phyloP scores from a whole-genome alignment of 2,329 filamentous ascomycete species.

The Phaeosphaeriaceae sp. region DNA sequence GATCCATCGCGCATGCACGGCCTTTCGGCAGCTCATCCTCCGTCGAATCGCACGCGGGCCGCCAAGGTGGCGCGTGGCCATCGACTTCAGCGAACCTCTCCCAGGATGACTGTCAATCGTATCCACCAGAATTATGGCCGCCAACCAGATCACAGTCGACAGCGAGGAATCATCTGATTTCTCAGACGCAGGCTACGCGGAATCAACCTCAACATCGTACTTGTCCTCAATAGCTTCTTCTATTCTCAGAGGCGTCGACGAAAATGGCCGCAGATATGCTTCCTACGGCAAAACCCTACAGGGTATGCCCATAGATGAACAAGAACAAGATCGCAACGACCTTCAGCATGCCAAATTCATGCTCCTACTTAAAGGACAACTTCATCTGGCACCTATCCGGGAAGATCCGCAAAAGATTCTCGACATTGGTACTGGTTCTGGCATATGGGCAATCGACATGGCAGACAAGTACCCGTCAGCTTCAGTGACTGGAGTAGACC shows the following conservation, averaged over 20 bases:
- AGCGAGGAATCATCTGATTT: conserved; percentile 8
- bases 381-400: conserved; percentile 48
- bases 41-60: conserved; percentile 4
- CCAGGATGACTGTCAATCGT: not conserved
- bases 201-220: conserved; percentile 11
- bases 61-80: not conserved
- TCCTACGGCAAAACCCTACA: conserved; percentile 13
- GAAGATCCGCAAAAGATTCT: conserved; percentile 39
- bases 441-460: conserved; percentile 51
- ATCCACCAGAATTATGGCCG: conserved; percentile 1
- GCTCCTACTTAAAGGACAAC: conserved; percentile 43
- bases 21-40: no score
- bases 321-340: conserved; percentile 27
- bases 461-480: conserved; percentile 15
- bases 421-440: conserved; percentile 47
- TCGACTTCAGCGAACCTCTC: not conserved
- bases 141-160: conserved; percentile 7
- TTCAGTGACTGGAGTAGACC: conserved; percentile 23
- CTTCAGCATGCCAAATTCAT: conserved; percentile 47
- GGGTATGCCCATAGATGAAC: conserved; percentile 11
- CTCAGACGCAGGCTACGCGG: conserved; percentile 11
- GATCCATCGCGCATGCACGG: not conserved
- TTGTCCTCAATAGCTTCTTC: conserved; percentile 9
- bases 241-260: conserved; percentile 9
- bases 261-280: conserved; percentile 10